Evolutionary conservation across 768 basidiomycete genomes (phyloP).

Genomic region (Hebeloma cylindrosporum): DNA sequence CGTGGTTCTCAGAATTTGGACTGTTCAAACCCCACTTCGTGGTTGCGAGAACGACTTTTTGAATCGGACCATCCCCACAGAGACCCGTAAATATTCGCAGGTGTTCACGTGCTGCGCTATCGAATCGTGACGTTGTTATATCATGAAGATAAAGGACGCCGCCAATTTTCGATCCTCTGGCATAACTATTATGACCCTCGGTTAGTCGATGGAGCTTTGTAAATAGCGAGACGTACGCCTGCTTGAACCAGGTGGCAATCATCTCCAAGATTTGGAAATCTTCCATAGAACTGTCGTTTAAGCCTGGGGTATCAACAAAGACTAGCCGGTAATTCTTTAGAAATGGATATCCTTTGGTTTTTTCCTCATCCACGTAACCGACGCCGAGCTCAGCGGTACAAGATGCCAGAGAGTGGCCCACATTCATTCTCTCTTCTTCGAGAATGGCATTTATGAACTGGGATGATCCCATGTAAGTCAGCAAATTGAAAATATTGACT

Average conservation of each 20-base stretch:
- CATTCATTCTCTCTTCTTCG: background rate
- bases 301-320: background rate
- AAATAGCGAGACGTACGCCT: no score
- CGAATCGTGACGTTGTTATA: background rate
- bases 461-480: background rate
- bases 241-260: background rate
- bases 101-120: background rate
- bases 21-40: background rate
- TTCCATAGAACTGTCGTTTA: background rate
- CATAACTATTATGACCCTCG: background rate
- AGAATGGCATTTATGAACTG: slow-evolving; percentile 1
- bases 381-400: background rate
- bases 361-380: background rate
- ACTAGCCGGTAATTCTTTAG: background rate
- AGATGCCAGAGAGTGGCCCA: background rate
- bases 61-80: background rate
- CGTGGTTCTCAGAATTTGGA: background rate
- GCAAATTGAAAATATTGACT: no score
- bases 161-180: background rate
- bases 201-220: background rate
- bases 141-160: slow-evolving; percentile 1
- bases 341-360: background rate
- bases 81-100: background rate
- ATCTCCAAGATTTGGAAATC: background rate
- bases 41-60: background rate